Evolutionary conservation across 768 basidiomycete genomes (phyloP).

Genomic region (Tylopilus balloui): DNA sequence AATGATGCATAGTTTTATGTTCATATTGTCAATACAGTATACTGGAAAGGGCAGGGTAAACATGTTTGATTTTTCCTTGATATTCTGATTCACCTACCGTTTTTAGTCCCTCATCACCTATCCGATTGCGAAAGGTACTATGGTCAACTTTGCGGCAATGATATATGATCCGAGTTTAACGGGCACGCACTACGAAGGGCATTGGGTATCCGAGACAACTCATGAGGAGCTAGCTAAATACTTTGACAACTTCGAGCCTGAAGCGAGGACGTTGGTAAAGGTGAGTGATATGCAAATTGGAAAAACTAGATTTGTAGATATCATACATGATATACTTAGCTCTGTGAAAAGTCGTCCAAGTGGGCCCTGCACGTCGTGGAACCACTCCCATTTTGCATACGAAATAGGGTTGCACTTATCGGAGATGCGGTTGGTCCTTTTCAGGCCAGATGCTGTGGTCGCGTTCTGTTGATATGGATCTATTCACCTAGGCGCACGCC

Average conservation of each 20-base stretch:
- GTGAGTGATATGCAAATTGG: conserved; percentile 10
- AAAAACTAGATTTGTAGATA: neutral
- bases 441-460: neutral
- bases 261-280: conserved; percentile 28
- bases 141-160: conserved; percentile 37
- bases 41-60: conserved; percentile 9
- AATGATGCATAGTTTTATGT: neutral
- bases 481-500: neutral
- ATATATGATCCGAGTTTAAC: conserved; percentile 26
- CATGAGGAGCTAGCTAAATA: conserved; percentile 32
- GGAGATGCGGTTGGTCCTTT: conserved; percentile 43
- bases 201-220: conserved; percentile 27
- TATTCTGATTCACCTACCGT: neutral
- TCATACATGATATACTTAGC: conserved; percentile 23
- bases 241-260: conserved; percentile 36
- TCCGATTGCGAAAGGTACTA: conserved; percentile 35
- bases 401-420: conserved; percentile 40
- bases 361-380: conserved; percentile 45
- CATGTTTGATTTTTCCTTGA: neutral
- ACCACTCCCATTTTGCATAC: conserved; percentile 37
- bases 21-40: conserved; percentile 16
- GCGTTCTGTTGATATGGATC: neutral
- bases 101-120: conserved; percentile 38
- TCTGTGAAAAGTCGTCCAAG: conserved; percentile 33
- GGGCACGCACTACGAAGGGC: conserved; percentile 31